Evolutionary conservation across 306 rosid genomes (phyloP).

Genomic region (Mimosa bimucronata): DNA sequence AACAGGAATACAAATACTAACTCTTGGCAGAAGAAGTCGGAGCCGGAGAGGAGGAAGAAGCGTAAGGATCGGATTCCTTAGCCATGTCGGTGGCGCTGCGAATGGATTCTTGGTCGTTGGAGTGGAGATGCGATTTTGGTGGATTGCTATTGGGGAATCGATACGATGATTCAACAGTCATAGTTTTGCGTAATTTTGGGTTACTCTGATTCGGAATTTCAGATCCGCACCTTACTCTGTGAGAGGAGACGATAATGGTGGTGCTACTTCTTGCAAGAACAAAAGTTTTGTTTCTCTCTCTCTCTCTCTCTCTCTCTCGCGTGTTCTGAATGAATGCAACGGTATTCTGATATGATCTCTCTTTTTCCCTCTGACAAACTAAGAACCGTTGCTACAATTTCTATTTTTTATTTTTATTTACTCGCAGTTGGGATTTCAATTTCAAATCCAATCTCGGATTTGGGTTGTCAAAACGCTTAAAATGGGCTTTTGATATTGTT

Average conservation of each 20-base stretch:
- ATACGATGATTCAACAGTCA: constrained; percentile 20
- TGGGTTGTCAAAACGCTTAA: neutral
- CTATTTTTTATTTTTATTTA: neutral
- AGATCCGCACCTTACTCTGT: neutral
- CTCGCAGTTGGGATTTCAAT: neutral
- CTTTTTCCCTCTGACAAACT: neutral
- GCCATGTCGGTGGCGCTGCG: constrained; percentile 49
- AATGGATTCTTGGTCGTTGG: constrained; percentile 1
- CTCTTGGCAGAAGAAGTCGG: constrained; percentile 61
- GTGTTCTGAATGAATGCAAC: neutral
- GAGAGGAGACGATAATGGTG: constrained; percentile 7
- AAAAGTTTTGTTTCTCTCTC: neutral
- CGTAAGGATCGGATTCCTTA: constrained; percentile 75
- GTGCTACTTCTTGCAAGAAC: neutral
- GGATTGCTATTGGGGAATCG: constrained; percentile 25
- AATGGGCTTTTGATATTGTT: constrained; percentile 1
- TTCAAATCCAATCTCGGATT: neutral
- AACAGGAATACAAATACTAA: constrained; percentile 31
- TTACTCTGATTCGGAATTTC: neutral
- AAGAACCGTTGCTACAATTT: neutral
- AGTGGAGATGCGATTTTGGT: constrained; percentile 21
- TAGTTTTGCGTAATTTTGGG: neutral
- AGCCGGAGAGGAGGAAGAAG: constrained; percentile 53
- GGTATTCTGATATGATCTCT: neutral
- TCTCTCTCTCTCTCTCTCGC: neutral